Evolutionary conservation across 257 asterid genomes (phyloP).

Genomic region (Eucommia ulmoides): DNA sequence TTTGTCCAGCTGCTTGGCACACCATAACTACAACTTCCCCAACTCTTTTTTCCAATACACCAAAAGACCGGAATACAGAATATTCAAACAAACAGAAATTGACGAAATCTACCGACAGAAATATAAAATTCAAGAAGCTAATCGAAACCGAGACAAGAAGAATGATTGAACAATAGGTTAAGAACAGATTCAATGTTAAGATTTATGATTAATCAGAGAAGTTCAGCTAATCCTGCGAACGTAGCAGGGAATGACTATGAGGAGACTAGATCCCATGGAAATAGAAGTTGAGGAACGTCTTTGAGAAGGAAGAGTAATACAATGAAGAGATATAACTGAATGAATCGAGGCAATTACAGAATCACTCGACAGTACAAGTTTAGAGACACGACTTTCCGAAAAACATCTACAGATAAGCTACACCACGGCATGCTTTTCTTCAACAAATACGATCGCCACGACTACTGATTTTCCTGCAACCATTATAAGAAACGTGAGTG

Average conservation of each 20-base stretch:
- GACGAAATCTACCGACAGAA: no score
- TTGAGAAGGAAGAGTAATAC: no score
- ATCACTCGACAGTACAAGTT: conserved; percentile 89
- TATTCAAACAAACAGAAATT: no score
- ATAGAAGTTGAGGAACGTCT: neutral
- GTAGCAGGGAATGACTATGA: conserved; percentile 61
- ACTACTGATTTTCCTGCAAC: no score
- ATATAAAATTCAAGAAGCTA: no score
- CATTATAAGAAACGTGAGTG: no score
- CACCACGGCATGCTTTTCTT: conserved; percentile 81
- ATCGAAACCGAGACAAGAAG: no score
- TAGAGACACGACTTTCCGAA: conserved; percentile 66
- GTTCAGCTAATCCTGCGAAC: conserved; percentile 63
- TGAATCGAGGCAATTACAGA: conserved; percentile 38
- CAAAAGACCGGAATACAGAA: no score
- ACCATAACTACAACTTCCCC: conserved; percentile 91
- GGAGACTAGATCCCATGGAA: conserved; percentile 70
- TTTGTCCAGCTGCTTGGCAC: conserved; percentile 94
- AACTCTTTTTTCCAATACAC: conserved; percentile 29
- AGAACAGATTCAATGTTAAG: no score
- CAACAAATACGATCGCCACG: no score
- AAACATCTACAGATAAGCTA: conserved; percentile 65
- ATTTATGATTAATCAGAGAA: conserved; percentile 4
- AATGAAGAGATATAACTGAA: no score
- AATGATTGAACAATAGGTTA: no score